A percentile compares a stretch with the other conserved stretches of the same genome.
Evolutionary conservation across 2,329 filamentous ascomycete genomes (phyloP).

Genomic region (Aspergillus sclerotialis): DNA sequence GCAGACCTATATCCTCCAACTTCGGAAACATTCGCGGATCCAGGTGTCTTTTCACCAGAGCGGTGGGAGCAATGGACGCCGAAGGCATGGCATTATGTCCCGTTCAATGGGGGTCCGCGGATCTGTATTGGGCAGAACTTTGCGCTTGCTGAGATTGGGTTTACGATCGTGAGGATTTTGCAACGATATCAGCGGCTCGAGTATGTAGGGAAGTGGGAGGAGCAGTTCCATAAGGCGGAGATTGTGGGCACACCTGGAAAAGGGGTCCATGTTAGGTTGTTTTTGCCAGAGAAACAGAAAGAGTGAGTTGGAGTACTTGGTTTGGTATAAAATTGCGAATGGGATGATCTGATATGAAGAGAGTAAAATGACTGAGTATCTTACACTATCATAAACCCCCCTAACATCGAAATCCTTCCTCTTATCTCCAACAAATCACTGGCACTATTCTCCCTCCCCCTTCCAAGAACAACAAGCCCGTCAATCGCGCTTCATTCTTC

Average conservation of each 20-base stretch:
- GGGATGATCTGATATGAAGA: no score
- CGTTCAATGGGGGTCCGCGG: conserved; percentile 42
- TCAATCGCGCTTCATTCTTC: no score
- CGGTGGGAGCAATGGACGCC: conserved; percentile 41
- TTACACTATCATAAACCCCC: no score
- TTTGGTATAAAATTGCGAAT: no score
- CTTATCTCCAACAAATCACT: no score
- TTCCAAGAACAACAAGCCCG: no score
- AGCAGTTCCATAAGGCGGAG: conserved; percentile 12
- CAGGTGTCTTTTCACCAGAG: conserved; percentile 40
- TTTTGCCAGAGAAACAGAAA: background rate
- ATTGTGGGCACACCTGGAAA: conserved; percentile 8
- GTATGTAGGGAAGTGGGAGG: conserved; percentile 6
- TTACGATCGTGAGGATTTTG: conserved; percentile 29
- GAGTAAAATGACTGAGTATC: no score
- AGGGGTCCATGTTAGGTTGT: conserved; percentile 7
- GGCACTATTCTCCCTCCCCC: no score
- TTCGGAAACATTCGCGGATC: conserved; percentile 15
- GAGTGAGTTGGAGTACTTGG: no score
- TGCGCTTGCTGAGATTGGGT: conserved; percentile 49
- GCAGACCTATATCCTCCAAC: conserved; percentile 10
- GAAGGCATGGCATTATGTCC: conserved; percentile 43
- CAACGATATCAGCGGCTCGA: conserved; percentile 24
- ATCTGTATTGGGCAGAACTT: conserved; percentile 52
- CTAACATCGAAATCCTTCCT: no score